Percentiles rank a stretch among this genome's conserved stretches.
Conservation (phyloP, 768 basidiomycete genomes). For the Hygrophorus pudorinus region DNA sequence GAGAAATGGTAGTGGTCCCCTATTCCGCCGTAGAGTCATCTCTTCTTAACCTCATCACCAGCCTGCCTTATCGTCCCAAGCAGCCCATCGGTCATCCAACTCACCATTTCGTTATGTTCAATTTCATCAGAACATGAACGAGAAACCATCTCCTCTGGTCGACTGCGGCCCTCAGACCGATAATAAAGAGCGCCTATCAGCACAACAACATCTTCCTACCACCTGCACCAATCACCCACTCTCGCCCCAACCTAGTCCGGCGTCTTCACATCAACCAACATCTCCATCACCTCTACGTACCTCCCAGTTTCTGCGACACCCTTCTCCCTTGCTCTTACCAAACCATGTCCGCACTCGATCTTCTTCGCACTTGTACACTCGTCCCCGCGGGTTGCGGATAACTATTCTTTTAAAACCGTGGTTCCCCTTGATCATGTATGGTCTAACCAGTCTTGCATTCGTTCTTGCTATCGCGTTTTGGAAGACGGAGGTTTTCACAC, state of each 20-base stretch:
- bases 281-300: constrained; percentile 3
- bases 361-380: constrained; percentile 22
- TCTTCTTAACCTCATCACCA: too few species aligned
- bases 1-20: too few species aligned
- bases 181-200: too few species aligned
- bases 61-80: too few species aligned
- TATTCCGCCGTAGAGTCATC: too few species aligned
- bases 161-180: too few species aligned
- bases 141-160: constrained; percentile 12
- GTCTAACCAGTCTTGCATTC: constrained; percentile 67
- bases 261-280: constrained; percentile 7
- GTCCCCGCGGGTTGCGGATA: constrained; percentile 44
- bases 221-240: background rate
- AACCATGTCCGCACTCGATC: constrained; percentile 12
- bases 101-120: constrained; percentile 27
- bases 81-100: too few species aligned
- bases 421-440: constrained; percentile 71
- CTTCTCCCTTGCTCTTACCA: constrained; percentile 10
- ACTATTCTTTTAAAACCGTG: constrained; percentile 57
- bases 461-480: constrained; percentile 76
- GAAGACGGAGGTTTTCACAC: constrained; percentile 71
- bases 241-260: background rate
- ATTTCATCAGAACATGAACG: constrained; percentile 14
- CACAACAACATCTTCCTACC: too few species aligned
- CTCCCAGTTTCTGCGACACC: constrained; percentile 11